phyloP scores from a whole-genome alignment of 179 eudicot genomes.

The Corrigiola litoralis region DNA sequence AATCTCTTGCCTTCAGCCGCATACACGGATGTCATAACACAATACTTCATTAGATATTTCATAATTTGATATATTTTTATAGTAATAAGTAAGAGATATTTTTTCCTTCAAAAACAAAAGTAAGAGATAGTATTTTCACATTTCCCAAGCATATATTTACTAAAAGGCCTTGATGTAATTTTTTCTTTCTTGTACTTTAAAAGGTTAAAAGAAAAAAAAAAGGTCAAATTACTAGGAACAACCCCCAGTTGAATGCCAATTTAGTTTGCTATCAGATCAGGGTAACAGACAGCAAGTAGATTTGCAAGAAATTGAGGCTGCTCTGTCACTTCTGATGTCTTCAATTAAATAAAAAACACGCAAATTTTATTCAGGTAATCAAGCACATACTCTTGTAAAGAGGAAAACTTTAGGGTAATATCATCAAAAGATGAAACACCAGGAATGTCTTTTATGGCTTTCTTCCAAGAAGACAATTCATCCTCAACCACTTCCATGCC shows the following conservation, averaged over 20 bases:
- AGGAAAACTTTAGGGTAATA: conserved; percentile 58
- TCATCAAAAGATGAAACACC: conserved; percentile 78
- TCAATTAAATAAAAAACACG: not conserved
- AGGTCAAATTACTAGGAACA: not conserved
- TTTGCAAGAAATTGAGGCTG: not conserved
- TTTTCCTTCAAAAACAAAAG: too few relatives aligned
- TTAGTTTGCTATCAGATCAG: not conserved
- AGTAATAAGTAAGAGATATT: too few relatives aligned
- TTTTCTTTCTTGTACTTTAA: not conserved
- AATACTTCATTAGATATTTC: too few relatives aligned
- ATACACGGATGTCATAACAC: too few relatives aligned
- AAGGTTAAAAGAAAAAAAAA: too few relatives aligned
- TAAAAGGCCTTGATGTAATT: not conserved
- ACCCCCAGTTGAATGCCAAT: too few relatives aligned
- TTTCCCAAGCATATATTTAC: not conserved
- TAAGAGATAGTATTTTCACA: too few relatives aligned
- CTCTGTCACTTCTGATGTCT: not conserved
- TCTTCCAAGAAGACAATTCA: conserved; percentile 79
- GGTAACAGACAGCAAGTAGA: not conserved
- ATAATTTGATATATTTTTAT: too few relatives aligned
- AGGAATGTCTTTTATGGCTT: conserved; percentile 56
- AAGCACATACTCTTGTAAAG: conserved; percentile 71
- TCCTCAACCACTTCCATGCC: conserved; percentile 52
- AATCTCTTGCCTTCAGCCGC: too few relatives aligned
- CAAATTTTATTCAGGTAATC: not conserved